Evolutionary conservation across 2,329 filamentous ascomycete genomes (phyloP).

Genomic region (Fusarium liriodendri): DNA sequence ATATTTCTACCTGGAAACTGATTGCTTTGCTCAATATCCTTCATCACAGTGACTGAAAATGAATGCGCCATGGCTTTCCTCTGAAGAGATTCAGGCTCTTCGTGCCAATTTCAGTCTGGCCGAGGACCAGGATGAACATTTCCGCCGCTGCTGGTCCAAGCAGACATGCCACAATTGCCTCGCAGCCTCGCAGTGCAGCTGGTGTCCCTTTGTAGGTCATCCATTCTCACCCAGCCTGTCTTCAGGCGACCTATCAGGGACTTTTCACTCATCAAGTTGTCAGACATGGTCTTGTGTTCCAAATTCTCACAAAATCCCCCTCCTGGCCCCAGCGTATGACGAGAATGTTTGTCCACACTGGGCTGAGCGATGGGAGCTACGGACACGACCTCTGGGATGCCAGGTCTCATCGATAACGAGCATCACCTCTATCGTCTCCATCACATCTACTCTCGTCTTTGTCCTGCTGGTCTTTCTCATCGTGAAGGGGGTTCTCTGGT

Average conservation of each 20-base stretch:
- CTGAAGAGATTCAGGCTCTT: constrained; percentile 18
- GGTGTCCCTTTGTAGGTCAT: constrained; percentile 63
- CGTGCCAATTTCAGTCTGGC: constrained; percentile 48
- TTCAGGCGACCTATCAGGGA: not conserved
- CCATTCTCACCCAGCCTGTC: not conserved
- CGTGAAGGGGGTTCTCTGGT: constrained; percentile 33
- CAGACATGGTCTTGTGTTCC: constrained; percentile 67
- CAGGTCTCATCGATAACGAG: constrained; percentile 50
- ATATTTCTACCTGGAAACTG: not conserved
- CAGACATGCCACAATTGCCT: constrained; percentile 63
- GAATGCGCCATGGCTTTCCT: constrained; percentile 13
- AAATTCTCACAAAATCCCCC: constrained; percentile 56
- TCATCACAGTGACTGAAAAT: constrained; percentile 8
- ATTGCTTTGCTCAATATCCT: not conserved
- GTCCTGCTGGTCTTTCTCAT: constrained; percentile 40
- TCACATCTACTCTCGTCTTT: constrained; percentile 44
- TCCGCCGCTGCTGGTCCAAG: constrained; percentile 63
- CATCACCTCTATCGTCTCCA: constrained; percentile 43
- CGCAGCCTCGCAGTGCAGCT: constrained; percentile 56
- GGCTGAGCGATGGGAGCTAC: constrained; percentile 55
- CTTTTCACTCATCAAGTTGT: constrained; percentile 13
- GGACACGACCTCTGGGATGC: constrained; percentile 51
- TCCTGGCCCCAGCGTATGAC: constrained; percentile 63
- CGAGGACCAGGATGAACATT: constrained; percentile 51
- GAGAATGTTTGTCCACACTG: constrained; percentile 64